Percentiles rank a stretch among this genome's conserved stretches.
Conservation (phyloP, 768 basidiomycete genomes). For the Termitomyces sp. region DNA sequence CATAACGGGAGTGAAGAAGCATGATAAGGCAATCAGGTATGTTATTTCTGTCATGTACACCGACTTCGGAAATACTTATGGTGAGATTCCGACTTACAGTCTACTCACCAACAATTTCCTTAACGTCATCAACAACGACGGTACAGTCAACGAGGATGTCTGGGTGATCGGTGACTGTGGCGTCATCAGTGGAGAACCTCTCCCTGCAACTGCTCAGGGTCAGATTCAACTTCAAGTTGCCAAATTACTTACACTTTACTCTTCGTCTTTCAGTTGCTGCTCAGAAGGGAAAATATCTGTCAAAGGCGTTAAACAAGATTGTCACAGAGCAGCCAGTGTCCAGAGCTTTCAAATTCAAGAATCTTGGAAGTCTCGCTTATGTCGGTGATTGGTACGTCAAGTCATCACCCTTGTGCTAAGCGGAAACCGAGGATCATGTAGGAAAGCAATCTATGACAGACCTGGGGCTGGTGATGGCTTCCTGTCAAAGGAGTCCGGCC, state of each 20-base stretch:
- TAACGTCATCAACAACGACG: slow-evolving; percentile 56
- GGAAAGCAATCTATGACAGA: slow-evolving; percentile 80
- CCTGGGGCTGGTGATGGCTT: slow-evolving; percentile 47
- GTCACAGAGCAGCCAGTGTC: slow-evolving; percentile 45
- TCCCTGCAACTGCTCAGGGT: slow-evolving; percentile 89
- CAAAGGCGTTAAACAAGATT: slow-evolving; percentile 64
- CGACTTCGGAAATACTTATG: neutral
- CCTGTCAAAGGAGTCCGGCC: slow-evolving; percentile 60
- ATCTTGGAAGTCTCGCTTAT: slow-evolving; percentile 77
- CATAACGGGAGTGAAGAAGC: slow-evolving; percentile 59
- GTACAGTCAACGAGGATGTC: slow-evolving; percentile 59
- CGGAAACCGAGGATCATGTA: slow-evolving; percentile 21
- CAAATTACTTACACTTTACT: slow-evolving; percentile 13
- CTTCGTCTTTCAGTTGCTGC: slow-evolving; percentile 55
- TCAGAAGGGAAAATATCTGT: slow-evolving; percentile 71
- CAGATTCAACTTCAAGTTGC: slow-evolving; percentile 12
- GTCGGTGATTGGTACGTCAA: slow-evolving; percentile 64
- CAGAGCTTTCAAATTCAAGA: slow-evolving; percentile 67
- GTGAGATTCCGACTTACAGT: slow-evolving; percentile 17
- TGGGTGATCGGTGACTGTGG: slow-evolving; percentile 84
- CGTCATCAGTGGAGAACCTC: slow-evolving; percentile 48
- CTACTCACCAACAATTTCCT: slow-evolving; percentile 54
- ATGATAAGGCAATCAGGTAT: slow-evolving; percentile 56
- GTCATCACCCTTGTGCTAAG: neutral
- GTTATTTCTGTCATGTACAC: slow-evolving; percentile 9